Base-by-base conservation (phyloP, 2,329 filamentous ascomycete species). In the Trichophyton verrucosum region DNA sequence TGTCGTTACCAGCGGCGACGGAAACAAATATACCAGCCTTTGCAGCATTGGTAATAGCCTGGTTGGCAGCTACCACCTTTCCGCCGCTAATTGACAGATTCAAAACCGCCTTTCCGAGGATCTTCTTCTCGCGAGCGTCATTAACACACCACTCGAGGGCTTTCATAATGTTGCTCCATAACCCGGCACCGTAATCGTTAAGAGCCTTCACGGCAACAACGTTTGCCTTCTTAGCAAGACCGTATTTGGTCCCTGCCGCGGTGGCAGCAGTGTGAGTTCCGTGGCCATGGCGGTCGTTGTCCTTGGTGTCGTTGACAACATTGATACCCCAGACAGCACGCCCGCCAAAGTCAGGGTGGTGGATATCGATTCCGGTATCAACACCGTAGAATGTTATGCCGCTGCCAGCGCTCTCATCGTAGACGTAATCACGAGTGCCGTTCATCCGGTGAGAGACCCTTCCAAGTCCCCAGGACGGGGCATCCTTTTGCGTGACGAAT, bases 151-250 rank as follows among this genome's bases (percentile, higher is more conserved):
- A 75, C 38, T 72, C 66, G 67, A 82, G 79, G 15, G 78, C 81
- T 22, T 74, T 69, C 63, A 83, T 75, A 63, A 80, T 78, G 65
- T 75, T 73, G 27, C 73, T 71, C 57, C 72, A 73, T n/a, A 72
- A 75, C 33, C 80, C 80, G 49, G 72, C 72, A 51, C 77, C 77
- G 8, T 76, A 67, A 27, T 71, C 72, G 56, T 75, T 75, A 20
- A 80, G 73, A 63, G 72, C 78, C 69, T 81, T 81, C 61, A 84
- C 77, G 56, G 78, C 78, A 38, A 75, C 65, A 17, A 76, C 61
- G 22, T 64, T 70, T 36, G 73, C 68, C 61, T 70, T 69, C 65
- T 74, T 74, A 24, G 73, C 69, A 60, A 76, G 65, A 59, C 73
- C 74, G 58, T 69, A 74, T 5, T 65, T 69, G 30, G 64, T 67